Conservation (phyloP, 495 filamentous ascomycete genomes). For the Apiosordaria backusii region DNA sequence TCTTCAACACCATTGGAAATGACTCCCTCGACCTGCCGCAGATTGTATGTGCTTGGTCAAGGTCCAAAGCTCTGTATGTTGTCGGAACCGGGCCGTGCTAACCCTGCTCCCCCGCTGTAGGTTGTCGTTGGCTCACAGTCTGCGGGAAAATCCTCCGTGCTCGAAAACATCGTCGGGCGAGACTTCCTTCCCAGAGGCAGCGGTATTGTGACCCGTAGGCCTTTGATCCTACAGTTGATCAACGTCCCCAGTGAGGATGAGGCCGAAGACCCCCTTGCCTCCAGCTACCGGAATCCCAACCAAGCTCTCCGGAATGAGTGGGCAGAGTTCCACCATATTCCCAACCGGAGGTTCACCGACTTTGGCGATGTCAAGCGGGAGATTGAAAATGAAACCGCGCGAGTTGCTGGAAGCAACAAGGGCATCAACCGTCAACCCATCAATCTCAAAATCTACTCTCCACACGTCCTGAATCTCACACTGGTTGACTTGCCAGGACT, state of each 20-base stretch:
- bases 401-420: conserved; percentile 96
- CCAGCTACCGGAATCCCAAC: conserved; percentile 46
- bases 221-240: conserved; percentile 95
- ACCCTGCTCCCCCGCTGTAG: conserved; percentile 45
- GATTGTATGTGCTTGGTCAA: conserved; percentile 64
- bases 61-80: background rate
- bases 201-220: conserved; percentile 91
- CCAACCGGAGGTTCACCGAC: conserved; percentile 84
- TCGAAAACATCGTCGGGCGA: conserved; percentile 97
- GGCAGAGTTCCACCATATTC: conserved; percentile 96
- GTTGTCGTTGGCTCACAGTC: conserved; percentile 98
- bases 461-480: conserved; percentile 93
- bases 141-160: conserved; percentile 97
- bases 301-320: conserved; percentile 63
- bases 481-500: conserved; percentile 93
- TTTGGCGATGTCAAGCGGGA: conserved; percentile 91
- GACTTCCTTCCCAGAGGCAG: conserved; percentile 96
- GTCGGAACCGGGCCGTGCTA: conserved; percentile 9
- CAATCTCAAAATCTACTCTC: conserved; percentile 98
- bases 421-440: conserved; percentile 97
- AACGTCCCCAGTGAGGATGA: conserved; percentile 92
- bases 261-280: conserved; percentile 56
- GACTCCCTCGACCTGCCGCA: conserved; percentile 96
- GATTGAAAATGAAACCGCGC: conserved; percentile 92
- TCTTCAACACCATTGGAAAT: conserved; percentile 99